A percentile compares a stretch with the other conserved stretches of the same genome.
Evolutionary conservation across 1,284 basidiomycete genomes (phyloP).

Genomic region (Apiotrichum laibachii): DNA sequence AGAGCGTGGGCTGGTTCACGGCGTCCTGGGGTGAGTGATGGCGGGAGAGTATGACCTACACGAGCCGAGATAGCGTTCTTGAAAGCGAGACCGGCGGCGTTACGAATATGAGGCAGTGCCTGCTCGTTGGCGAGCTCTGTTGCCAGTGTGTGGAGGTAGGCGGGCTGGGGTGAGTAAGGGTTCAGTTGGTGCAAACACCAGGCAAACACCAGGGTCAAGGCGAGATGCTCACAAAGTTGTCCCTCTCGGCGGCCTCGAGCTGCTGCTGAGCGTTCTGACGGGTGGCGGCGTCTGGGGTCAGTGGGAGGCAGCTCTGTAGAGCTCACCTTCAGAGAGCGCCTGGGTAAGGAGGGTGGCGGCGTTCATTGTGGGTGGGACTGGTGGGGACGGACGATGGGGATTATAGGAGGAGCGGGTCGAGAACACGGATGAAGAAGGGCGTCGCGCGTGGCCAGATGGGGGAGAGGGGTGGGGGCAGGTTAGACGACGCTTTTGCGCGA

Average conservation of each 20-base stretch:
- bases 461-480: neutral
- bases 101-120: conserved; percentile 73
- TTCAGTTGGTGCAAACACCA: neutral
- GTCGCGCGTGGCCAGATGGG: neutral
- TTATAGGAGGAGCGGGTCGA: neutral
- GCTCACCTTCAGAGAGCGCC: conserved; percentile 80
- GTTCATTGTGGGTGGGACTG: conserved; percentile 61
- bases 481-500: neutral
- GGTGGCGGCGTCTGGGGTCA: conserved; percentile 66
- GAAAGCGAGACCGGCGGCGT: conserved; percentile 91
- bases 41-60: conserved; percentile 61
- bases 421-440: neutral
- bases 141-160: conserved; percentile 84
- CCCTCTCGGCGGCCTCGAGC: conserved; percentile 75
- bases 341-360: conserved; percentile 82
- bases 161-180: conserved; percentile 57
- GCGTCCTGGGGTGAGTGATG: conserved; percentile 60
- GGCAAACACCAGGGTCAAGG: conserved; percentile 2
- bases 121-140: conserved; percentile 73
- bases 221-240: conserved; percentile 69
- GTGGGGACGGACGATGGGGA: neutral
- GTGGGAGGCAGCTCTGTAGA: conserved; percentile 22
- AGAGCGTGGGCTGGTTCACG: conserved; percentile 70
- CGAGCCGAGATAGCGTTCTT: conserved; percentile 92
- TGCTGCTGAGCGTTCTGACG: conserved; percentile 84